phyloP scores from a whole-genome alignment of 2,329 filamentous ascomycete species.

The Pseudohalonectria lignicola region DNA sequence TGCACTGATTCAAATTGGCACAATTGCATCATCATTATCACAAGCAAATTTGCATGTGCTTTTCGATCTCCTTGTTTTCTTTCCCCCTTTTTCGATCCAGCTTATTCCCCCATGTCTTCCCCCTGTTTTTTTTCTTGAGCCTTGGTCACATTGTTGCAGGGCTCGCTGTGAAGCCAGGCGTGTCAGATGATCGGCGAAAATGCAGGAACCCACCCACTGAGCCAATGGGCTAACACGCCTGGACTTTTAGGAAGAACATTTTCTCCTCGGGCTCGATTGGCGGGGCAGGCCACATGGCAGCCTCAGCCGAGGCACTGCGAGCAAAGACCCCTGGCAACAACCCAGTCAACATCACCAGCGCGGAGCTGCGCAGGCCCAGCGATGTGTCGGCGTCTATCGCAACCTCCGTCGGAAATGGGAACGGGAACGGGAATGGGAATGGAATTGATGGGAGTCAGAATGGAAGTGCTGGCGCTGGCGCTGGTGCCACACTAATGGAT shows the following conservation, averaged over 20 bases:
- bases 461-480: conserved; percentile 1
- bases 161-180: background rate
- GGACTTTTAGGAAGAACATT: conserved; percentile 29
- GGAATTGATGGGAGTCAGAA: background rate
- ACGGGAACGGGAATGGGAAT: conserved; percentile 10
- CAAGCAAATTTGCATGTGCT: no score
- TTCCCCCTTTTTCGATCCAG: no score
- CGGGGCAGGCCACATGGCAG: conserved; percentile 16
- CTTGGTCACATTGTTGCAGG: no score
- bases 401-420: conserved; percentile 11
- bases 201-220: background rate
- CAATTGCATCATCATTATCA: no score
- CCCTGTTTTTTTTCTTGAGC: no score
- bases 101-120: no score
- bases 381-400: conserved; percentile 4
- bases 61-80: no score
- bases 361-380: conserved; percentile 26
- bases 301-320: conserved; percentile 31
- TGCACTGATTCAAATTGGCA: no score
- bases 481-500: conserved; percentile 5
- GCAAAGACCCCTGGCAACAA: conserved; percentile 22
- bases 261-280: conserved; percentile 21
- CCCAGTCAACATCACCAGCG: conserved; percentile 23
- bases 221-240: conserved; percentile 4
- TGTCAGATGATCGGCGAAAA: conserved; percentile 1